A percentile compares a stretch with the other conserved stretches of the same genome.
Conservation (phyloP, 768 basidiomycete species). For the Galerina marginata region DNA sequence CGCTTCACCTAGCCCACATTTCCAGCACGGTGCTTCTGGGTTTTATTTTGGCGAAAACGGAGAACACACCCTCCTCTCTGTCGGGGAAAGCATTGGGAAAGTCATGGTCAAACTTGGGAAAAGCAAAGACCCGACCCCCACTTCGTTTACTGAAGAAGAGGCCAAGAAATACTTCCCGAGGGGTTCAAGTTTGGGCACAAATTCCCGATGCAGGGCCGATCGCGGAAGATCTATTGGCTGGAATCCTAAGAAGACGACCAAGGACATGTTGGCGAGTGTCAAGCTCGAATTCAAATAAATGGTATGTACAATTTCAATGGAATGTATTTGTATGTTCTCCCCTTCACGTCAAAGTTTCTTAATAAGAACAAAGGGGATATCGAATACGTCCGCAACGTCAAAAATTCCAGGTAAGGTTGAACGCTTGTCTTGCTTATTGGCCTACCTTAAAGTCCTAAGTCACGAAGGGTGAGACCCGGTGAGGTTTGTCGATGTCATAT, state of each 20-base stretch:
- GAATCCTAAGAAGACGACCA: constrained; percentile 52
- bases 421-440: too few relatives aligned
- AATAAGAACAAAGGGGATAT: too few relatives aligned
- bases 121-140: constrained; percentile 43
- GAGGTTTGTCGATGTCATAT: too few relatives aligned
- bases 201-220: constrained; percentile 50
- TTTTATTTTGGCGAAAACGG: constrained; percentile 58
- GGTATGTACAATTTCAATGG: background rate
- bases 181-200: constrained; percentile 41
- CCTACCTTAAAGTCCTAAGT: too few relatives aligned
- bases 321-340: too few relatives aligned
- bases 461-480: too few relatives aligned
- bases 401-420: too few relatives aligned
- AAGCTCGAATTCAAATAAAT: constrained; percentile 45
- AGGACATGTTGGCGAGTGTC: constrained; percentile 56
- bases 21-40: constrained; percentile 49
- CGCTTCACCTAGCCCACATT: constrained; percentile 23
- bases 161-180: constrained; percentile 41
- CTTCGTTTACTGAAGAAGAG: constrained; percentile 49
- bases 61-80: constrained; percentile 44
- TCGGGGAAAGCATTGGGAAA: constrained; percentile 42
- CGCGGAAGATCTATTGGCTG: constrained; percentile 53
- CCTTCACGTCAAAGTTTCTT: too few relatives aligned
- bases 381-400: too few relatives aligned
- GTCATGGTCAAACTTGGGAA: constrained; percentile 39